phyloP scores from a whole-genome alignment of 495 filamentous ascomycete genomes.

The Sordaria brevicollis region DNA sequence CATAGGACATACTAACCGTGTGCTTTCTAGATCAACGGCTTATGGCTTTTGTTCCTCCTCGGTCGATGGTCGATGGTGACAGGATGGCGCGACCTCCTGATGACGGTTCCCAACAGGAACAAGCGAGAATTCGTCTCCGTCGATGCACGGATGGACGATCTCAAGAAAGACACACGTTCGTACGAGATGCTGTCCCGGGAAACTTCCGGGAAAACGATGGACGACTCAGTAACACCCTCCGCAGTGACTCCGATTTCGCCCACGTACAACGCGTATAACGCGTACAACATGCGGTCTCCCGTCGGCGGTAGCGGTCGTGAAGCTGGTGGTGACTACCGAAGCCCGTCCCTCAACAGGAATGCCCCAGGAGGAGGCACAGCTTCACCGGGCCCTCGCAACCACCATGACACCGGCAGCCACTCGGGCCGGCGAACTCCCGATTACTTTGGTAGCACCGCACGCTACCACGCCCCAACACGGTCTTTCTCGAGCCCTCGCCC shows the following conservation, averaged over 20 bases:
- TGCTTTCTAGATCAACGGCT: slow-evolving; percentile 54
- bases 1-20: slow-evolving; percentile 1
- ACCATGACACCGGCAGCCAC: slow-evolving; percentile 3
- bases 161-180: slow-evolving; percentile 53
- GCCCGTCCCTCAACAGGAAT: slow-evolving; percentile 7
- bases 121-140: slow-evolving; percentile 76
- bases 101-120: slow-evolving; percentile 27
- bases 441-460: slow-evolving; percentile 36
- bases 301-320: slow-evolving; percentile 6
- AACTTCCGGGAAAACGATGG: slow-evolving; percentile 30
- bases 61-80: slow-evolving; percentile 70
- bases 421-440: slow-evolving; percentile 36
- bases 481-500: slow-evolving; percentile 39
- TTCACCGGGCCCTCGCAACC: slow-evolving; percentile 1
- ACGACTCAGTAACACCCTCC: slow-evolving; percentile 33
- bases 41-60: slow-evolving; percentile 76
- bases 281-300: slow-evolving; percentile 18
- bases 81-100: slow-evolving; percentile 68
- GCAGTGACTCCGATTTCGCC: slow-evolving; percentile 38
- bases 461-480: slow-evolving; percentile 35
- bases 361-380: not conserved
- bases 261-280: slow-evolving; percentile 4
- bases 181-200: slow-evolving; percentile 74
- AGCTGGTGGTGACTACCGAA: not conserved
- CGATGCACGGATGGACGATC: slow-evolving; percentile 55